Evolutionary conservation across 495 filamentous ascomycete species (phyloP), one percentile per base, ranked within the genome.

Genomic region (Clavariopsis aquatica): DNA sequence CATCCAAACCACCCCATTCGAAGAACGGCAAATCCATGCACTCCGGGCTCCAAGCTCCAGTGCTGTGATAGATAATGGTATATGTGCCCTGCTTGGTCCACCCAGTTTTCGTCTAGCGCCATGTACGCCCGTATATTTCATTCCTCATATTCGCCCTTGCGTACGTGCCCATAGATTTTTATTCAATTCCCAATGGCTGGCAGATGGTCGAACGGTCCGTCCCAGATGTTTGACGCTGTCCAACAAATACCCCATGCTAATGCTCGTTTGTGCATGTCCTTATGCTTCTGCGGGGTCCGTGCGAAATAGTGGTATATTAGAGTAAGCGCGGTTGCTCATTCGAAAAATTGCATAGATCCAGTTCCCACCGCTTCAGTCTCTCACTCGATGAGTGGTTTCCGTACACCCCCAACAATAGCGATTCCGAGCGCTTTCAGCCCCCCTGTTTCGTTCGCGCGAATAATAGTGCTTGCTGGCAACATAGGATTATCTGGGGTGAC

Each of bases 341-440:
- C 27, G n/a, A 9, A 56, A 28, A 31, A 23, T 28, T 47, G 17
- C 38, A 46, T 22, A 38, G 23, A 31, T 46, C 56, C 56, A 31
- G 22, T 27, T 27, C 24, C 27, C 27, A 7, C 20, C 34, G 22
- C 31, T n/a, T 13, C n/a, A 29, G 29, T 52, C 66, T 17, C 63
- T 89, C 80, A 98, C 78, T 98, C 91, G 64, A 98, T 98, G 58
- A 96, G 75, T 49, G 89, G 88, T 73, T 93, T 97, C 76, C 94
- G 87, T 59, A 89, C 84, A 1, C 89, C 89, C 17, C 89, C 91
- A 22, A 97, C 91, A 71, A 93, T 85, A 27, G 93, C 89, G 59
- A 94, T 83, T 4, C 93, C 93, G 9, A 98, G 78, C 41, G 87
- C 81, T 52, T 85, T 82, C 62, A 96, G 81, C 34, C 91, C 89